A percentile compares a stretch with the other conserved stretches of the same genome.
Evolutionary conservation across 176 grass and related monocot genomes (phyloP).

Genomic region (Pontederia paniculata): DNA sequence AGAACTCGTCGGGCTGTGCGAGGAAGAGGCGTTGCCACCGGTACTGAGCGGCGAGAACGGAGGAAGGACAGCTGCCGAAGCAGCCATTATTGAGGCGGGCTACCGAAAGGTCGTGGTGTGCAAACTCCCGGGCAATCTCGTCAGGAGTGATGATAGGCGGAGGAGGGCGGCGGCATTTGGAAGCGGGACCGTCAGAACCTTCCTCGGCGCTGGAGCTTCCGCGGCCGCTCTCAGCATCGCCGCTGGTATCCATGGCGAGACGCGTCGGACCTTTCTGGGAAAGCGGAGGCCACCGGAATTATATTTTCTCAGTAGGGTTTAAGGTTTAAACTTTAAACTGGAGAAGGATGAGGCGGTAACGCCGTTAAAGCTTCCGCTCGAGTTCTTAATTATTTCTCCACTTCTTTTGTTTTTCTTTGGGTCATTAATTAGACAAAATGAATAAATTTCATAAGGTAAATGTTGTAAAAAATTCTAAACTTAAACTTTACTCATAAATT

Average conservation of each 20-base stretch:
- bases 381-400: no score
- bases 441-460: no score
- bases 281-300: no score
- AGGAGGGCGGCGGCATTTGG: conserved; percentile 30
- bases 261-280: no score
- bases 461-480: no score
- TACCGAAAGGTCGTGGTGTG: conserved; percentile 51
- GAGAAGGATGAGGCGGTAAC: no score
- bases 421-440: no score
- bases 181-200: conserved; percentile 3
- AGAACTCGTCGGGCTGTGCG: conserved; percentile 75
- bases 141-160: conserved; percentile 17
- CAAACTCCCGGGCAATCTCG: conserved; percentile 59
- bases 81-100: conserved; percentile 93
- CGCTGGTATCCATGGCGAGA: conserved; percentile 24
- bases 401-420: no score
- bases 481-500: no score
- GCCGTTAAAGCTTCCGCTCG: no score
- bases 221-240: background rate
- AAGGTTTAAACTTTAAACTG: no score
- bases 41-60: conserved; percentile 49
- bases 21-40: conserved; percentile 63
- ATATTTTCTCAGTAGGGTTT: no score
- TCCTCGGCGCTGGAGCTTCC: background rate
- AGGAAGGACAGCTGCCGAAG: conserved; percentile 77